Percentiles rank a stretch among this genome's conserved stretches.
Conservation (phyloP, 176 grass and related monocot genomes). For the Musa beccarii region DNA sequence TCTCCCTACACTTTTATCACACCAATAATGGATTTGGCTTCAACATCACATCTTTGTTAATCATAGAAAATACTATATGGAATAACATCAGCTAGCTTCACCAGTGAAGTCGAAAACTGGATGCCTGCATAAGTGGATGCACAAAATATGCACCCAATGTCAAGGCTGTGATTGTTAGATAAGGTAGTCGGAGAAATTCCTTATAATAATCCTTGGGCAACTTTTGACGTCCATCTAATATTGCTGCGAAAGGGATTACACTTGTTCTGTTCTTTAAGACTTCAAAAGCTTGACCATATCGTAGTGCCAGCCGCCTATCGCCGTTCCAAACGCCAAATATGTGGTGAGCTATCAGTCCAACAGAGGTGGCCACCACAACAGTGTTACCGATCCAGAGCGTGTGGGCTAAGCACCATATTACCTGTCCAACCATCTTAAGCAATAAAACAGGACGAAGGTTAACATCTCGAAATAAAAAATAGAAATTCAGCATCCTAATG, state of each 20-base stretch:
- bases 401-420: constrained; percentile 96
- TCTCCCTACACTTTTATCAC: neutral
- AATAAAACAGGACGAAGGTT: constrained; percentile 8
- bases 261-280: constrained; percentile 76
- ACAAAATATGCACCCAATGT: constrained; percentile 80
- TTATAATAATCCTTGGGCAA: constrained; percentile 77
- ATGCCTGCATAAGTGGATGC: constrained; percentile 87
- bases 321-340: constrained; percentile 94
- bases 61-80: neutral
- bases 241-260: constrained; percentile 69
- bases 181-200: constrained; percentile 78
- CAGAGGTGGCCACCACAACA: constrained; percentile 51
- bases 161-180: constrained; percentile 58
- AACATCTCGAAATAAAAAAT: neutral
- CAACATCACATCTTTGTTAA: neutral
- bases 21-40: neutral
- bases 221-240: constrained; percentile 71
- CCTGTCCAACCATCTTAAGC: constrained; percentile 71
- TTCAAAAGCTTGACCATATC: constrained; percentile 68
- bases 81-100: neutral
- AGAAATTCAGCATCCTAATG: neutral
- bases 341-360: constrained; percentile 77
- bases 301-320: constrained; percentile 49
- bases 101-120: constrained; percentile 88
- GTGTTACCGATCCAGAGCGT: constrained; percentile 92